Base-by-base conservation (phyloP, 176 grass and related monocot species). In the Poa annua region DNA sequence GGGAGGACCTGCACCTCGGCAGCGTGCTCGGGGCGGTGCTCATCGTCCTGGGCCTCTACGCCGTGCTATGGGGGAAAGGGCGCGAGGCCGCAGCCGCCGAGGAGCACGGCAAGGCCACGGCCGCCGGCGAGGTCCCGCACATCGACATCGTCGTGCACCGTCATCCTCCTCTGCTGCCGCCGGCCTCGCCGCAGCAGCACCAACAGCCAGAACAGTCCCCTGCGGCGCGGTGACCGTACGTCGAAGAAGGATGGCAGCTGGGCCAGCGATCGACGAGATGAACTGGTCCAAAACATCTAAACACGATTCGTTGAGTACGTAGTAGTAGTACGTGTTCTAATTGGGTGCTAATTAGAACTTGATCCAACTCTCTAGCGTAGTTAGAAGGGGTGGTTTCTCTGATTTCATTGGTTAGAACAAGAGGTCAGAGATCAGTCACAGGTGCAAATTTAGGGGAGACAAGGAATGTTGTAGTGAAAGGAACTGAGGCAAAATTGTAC, bases 51-150 rank as follows among this genome's bases (percentile, higher is more conserved):
- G 96, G 93, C 0, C 73, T 99, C 35, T 99, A 99, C 78, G 71
- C 87, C 6, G 96, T 99, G 42, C 87, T 99, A 5, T 99, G 96
- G 96, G 96, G 91, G 0, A 99, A 96, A 77, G 70, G 78, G 1
- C 88, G 83, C 15, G 96, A 99, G 64, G 8, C 55, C 13, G 6
- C 22, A n/a, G n/a, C n/a, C n/a, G n/a, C n/a, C n/a, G n/a, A n/a
- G 1, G 44, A 73, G 7, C 14, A 73, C 11, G 70, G 84, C 66
- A 92, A 88, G 85, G 75, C 79, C 13, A 17, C 5, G 34, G 61
- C 85, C 15, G 12, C 38, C 4, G 22, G 48, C 24, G 41, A 51
- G 8, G 38, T 49, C 10, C 69, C 53, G 8, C 4, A 77, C 1
- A 77, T 92, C 41, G 65, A 67, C 85, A 68, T 92, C 11, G 35